These are phyloP conservation scores for Beta lomatogona DNA, from an alignment of 179 eudicot species.

Conservation along the genomic window DNA sequence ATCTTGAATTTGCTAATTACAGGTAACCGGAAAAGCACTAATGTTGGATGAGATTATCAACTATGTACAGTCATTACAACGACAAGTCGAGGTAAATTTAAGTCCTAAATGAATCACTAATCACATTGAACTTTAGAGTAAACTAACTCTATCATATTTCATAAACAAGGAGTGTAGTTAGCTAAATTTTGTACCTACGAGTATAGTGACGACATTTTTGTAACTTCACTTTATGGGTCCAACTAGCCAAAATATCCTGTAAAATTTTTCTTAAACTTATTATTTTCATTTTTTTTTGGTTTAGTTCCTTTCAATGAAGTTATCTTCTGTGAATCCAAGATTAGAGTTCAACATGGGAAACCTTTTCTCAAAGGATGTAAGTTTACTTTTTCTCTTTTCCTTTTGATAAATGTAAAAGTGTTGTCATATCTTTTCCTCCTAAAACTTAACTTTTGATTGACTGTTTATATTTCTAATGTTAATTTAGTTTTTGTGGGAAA, in stretches of 20 bases:
- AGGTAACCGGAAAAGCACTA: constrained; percentile 90
- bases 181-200: too few relatives aligned
- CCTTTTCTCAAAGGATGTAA: constrained; percentile 70
- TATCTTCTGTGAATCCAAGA: constrained; percentile 67
- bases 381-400: constrained; percentile 26
- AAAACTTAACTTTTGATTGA: constrained; percentile 9
- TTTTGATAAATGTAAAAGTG: neutral
- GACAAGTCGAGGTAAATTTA: constrained; percentile 80
- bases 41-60: constrained; percentile 96
- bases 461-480: neutral
- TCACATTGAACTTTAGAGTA: too few relatives aligned
- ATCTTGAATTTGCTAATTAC: constrained; percentile 7
- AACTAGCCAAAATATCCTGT: too few relatives aligned
- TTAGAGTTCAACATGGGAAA: constrained; percentile 51
- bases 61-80: constrained; percentile 84
- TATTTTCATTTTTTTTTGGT: neutral
- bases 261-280: neutral
- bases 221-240: too few relatives aligned
- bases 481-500: constrained; percentile 19
- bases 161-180: too few relatives aligned
- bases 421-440: constrained; percentile 1
- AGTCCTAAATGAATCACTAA: neutral
- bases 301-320: constrained; percentile 84
- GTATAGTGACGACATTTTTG: too few relatives aligned
- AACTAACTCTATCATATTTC: too few relatives aligned